Percentiles rank a stretch among this genome's conserved stretches.
Conservation (phyloP, 441 rosid species). For the Syzygium malaccense region DNA sequence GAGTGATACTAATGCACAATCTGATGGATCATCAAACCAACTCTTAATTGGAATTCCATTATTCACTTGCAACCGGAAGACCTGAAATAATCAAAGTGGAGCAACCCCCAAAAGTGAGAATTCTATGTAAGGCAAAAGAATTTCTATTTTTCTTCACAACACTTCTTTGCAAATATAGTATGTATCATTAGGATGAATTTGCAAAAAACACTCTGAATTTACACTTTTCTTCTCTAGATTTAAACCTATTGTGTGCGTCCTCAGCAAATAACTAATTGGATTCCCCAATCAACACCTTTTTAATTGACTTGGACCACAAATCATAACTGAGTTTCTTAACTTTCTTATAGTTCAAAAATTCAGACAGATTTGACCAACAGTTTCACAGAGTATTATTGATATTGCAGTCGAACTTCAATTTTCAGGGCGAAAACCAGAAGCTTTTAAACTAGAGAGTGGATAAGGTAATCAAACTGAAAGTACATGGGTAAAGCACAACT, state of each 20-base stretch:
- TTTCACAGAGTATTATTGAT: neutral
- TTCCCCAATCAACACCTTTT: neutral
- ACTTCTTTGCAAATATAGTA: neutral
- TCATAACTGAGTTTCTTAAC: neutral
- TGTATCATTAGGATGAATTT: neutral
- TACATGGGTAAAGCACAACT: neutral
- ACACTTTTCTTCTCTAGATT: neutral
- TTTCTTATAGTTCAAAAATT: neutral
- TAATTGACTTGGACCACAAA: neutral
- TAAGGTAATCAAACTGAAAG: neutral
- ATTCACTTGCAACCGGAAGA: slow-evolving; percentile 87
- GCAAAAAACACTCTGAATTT: neutral
- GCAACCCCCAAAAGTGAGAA: neutral
- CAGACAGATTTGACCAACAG: neutral
- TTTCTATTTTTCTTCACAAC: neutral
- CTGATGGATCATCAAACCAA: slow-evolving; percentile 93
- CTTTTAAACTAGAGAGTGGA: neutral
- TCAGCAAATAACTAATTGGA: neutral
- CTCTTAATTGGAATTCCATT: slow-evolving; percentile 97
- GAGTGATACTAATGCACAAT: slow-evolving; percentile 70
- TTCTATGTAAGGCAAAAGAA: neutral
- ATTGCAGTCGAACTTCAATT: neutral
- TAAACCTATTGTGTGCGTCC: neutral
- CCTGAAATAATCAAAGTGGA: slow-evolving; percentile 52
- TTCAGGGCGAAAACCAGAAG: neutral